These are phyloP conservation scores for Crotalaria pallida DNA, from an alignment of 306 rosid species.

Conservation along the genomic window DNA sequence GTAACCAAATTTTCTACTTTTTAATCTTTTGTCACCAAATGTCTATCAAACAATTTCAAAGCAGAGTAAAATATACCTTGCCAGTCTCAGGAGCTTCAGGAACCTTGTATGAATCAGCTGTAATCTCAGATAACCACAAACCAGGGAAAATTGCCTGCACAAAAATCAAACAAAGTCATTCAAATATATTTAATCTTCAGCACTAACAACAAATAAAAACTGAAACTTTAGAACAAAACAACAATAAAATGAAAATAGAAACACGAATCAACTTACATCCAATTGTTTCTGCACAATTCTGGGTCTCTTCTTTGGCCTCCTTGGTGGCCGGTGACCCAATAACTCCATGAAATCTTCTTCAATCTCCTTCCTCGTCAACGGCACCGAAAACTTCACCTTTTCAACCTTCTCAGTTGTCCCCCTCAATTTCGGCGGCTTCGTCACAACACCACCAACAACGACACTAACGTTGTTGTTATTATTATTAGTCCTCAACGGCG, in stretches of 20 bases:
- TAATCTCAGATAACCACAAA: slow-evolving; percentile 60
- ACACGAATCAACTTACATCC: slow-evolving; percentile 53
- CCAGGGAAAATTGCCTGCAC: slow-evolving; percentile 66
- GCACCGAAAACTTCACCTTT: slow-evolving; percentile 44
- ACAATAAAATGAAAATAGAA: too few relatives aligned
- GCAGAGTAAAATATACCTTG: slow-evolving; percentile 51
- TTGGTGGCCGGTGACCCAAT: slow-evolving; percentile 61
- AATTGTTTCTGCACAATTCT: slow-evolving; percentile 59
- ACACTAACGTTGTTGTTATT: background rate
- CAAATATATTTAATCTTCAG: background rate
- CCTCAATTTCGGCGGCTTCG: slow-evolving; percentile 41
- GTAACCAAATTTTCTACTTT: too few relatives aligned
- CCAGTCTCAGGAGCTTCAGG: slow-evolving; percentile 44
- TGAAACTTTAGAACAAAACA: background rate
- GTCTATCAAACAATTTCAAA: background rate
- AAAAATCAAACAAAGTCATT: background rate
- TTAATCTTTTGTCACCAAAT: too few relatives aligned
- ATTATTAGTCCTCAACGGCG: slow-evolving; percentile 43
- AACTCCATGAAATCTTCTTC: slow-evolving; percentile 74
- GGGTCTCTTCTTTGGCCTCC: slow-evolving; percentile 69
- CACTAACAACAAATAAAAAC: background rate
- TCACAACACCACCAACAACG: slow-evolving; percentile 24
- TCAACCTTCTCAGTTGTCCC: slow-evolving; percentile 40
- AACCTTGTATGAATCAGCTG: slow-evolving; percentile 61
- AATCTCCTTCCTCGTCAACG: slow-evolving; percentile 65